phyloP scores from a whole-genome alignment of 2,329 filamentous ascomycete species.

The Aspergillus sp. region DNA sequence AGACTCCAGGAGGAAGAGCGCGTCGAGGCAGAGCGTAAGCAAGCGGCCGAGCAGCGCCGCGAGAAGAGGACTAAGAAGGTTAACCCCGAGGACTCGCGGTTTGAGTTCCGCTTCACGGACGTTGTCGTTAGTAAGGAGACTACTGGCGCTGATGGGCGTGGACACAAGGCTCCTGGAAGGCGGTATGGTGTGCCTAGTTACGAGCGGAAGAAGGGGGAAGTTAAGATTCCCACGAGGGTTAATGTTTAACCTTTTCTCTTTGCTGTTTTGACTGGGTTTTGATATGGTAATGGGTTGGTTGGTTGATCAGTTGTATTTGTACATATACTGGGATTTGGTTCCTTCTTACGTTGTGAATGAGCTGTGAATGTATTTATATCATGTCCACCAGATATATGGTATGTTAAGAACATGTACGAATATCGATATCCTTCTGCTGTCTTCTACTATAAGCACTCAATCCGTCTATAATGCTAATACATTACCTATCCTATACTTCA shows the following conservation, averaged over 20 bases:
- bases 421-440: neutral
- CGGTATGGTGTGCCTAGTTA: conserved; percentile 57
- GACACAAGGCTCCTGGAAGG: conserved; percentile 48
- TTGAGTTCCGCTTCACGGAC: conserved; percentile 56
- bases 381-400: neutral
- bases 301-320: conserved; percentile 37
- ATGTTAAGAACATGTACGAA: neutral
- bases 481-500: no score
- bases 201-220: conserved; percentile 55
- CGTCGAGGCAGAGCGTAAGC: conserved; percentile 34
- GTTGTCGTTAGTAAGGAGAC: conserved; percentile 47
- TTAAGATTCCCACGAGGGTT: conserved; percentile 58
- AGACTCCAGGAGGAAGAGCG: conserved; percentile 37
- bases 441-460: neutral
- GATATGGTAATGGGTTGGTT: conserved; percentile 32
- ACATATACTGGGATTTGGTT: conserved; percentile 1
- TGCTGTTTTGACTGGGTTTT: conserved; percentile 2
- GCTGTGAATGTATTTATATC: conserved; percentile 5
- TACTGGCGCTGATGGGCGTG: conserved; percentile 50
- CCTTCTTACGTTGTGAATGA: no score
- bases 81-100: conserved; percentile 44
- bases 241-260: conserved; percentile 33
- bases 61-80: conserved; percentile 39
- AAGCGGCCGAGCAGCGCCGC: conserved; percentile 34
- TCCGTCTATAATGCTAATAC: no score